Conservation (phyloP, 352 stramenopile genomes). For the Phytophthora sp. region DNA sequence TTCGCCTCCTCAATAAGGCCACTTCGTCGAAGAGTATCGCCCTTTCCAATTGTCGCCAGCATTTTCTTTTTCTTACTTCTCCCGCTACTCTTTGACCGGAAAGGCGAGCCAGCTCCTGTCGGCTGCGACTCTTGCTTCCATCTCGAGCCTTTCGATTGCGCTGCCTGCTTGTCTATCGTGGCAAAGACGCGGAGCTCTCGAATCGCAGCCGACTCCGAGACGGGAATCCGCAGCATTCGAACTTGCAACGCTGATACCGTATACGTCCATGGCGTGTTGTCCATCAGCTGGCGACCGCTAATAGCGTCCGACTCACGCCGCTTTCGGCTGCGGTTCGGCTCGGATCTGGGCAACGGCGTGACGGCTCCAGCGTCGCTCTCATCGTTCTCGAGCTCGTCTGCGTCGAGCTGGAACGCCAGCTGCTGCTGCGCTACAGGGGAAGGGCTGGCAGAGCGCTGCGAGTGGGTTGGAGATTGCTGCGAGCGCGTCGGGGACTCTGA, state of each 20-base stretch:
- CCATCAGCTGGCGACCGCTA: slow-evolving; percentile 34
- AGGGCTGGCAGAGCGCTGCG: neutral
- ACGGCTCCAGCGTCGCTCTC: slow-evolving; percentile 18
- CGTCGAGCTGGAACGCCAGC: slow-evolving; percentile 5
- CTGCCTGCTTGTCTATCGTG: slow-evolving; percentile 53
- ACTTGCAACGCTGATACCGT: slow-evolving; percentile 45
- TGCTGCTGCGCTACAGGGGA: neutral
- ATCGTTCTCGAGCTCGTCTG: slow-evolving; percentile 15
- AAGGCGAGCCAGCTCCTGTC: neutral
- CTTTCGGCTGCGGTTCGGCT: slow-evolving; percentile 7
- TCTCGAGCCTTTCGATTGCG: slow-evolving; percentile 52
- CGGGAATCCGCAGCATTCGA: slow-evolving; percentile 53
- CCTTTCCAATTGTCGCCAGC: neutral
- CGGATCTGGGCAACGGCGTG: slow-evolving; percentile 10
- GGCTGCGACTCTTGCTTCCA: slow-evolving; percentile 57
- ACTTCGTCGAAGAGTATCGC: slow-evolving; percentile 30
- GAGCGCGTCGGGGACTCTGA: slow-evolving; percentile 25
- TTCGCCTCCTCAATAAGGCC: slow-evolving; percentile 61
- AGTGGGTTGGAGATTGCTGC: neutral
- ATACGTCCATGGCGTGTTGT: slow-evolving; percentile 58
- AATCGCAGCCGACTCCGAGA: slow-evolving; percentile 37
- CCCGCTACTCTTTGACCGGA: slow-evolving; percentile 1
- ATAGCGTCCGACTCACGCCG: slow-evolving; percentile 7
- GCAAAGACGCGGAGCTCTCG: slow-evolving; percentile 68
- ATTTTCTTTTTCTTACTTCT: neutral